Evolutionary conservation across 192 early-diverging fungal species (phyloP), one percentile per base, ranked within the genome.

Genomic region (Radiomyces spectabilis): DNA sequence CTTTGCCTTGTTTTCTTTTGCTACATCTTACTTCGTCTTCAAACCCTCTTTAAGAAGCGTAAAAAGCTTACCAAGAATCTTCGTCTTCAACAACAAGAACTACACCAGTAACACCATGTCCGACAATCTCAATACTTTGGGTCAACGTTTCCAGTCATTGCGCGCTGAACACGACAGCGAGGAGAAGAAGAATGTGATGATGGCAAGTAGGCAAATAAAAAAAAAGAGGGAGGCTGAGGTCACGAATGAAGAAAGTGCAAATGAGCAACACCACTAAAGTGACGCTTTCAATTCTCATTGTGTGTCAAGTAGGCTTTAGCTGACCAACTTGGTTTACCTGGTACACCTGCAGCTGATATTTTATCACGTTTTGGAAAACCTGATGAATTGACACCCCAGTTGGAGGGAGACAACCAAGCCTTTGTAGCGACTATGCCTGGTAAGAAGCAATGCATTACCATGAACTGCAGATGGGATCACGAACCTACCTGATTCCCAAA

Each of bases 281-380:
- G 6, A 43, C 19, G 42, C 6, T 1, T 43, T 10, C 15, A 16
- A 43, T 43, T 8, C 18, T 43, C 19, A 16, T 43, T 43, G 6
- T 8, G 0, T 10, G 8, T 19, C 10, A 16, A 6, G 9, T 59
- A 77, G 76, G 63, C 62, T 41, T 46, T 78, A 24, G 72, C 60
- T 19, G 69, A 74, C 34, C 67, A 69, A 15, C 61, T 78, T 51
- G 76, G 72, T 41, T 52, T 59, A 13, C 66, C 66, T 3, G 60
- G 61, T 34, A 74, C 69, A 3, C 72, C 72, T 13, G 76, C 76
- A 1, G 32, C 66, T 1, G 48, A 68, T 15, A 63, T 78, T 24
- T 41, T 74, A 34, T 29, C 40, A 8, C 65, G 61, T 2, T 59
- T 78, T 56, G 76, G 76, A 10, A 55, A 74, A 13, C 76, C 76